A percentile compares a stretch with the other conserved stretches of the same genome.
phyloP scores from a whole-genome alignment of 768 basidiomycete genomes.

The Kondoa subrosea region DNA sequence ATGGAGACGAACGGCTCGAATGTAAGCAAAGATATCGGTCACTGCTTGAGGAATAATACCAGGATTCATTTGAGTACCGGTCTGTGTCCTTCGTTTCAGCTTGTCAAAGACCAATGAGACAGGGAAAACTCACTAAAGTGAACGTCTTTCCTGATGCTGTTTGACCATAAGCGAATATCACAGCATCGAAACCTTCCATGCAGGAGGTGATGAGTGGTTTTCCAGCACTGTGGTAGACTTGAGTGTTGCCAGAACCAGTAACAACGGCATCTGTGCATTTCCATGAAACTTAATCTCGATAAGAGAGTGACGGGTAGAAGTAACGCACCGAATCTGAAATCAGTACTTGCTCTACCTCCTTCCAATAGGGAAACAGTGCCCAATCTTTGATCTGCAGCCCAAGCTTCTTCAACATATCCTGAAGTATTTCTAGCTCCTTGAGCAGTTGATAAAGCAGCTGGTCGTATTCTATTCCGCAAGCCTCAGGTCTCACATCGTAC shows the following conservation, averaged over 20 bases:
- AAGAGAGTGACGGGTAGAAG: neutral
- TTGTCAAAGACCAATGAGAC: neutral
- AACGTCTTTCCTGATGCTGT: constrained; percentile 68
- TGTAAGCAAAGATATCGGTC: constrained; percentile 77
- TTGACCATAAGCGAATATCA: constrained; percentile 74
- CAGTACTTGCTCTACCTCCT: constrained; percentile 3
- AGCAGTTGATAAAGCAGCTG: constrained; percentile 18
- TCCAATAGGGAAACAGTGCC: neutral
- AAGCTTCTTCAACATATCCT: constrained; percentile 16
- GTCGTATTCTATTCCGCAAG: constrained; percentile 25
- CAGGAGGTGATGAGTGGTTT: constrained; percentile 35
- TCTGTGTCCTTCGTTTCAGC: constrained; percentile 10
- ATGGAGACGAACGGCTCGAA: constrained; percentile 37
- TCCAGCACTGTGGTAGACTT: constrained; percentile 24
- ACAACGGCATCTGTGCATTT: constrained; percentile 24
- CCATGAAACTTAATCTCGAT: neutral
- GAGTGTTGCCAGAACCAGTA: constrained; percentile 24
- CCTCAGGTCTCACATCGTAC: constrained; percentile 22
- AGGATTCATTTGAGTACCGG: constrained; percentile 49
- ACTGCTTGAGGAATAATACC: constrained; percentile 90
- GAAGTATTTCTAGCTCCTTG: neutral
- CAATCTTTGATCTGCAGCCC: constrained; percentile 11
- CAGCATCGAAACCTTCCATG: constrained; percentile 94
- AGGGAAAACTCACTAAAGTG: constrained; percentile 32
- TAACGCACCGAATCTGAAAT: constrained; percentile 19